These are phyloP conservation scores for Pyronema domesticum DNA, from an alignment of 495 filamentous ascomycete species.

Conservation along the genomic window DNA sequence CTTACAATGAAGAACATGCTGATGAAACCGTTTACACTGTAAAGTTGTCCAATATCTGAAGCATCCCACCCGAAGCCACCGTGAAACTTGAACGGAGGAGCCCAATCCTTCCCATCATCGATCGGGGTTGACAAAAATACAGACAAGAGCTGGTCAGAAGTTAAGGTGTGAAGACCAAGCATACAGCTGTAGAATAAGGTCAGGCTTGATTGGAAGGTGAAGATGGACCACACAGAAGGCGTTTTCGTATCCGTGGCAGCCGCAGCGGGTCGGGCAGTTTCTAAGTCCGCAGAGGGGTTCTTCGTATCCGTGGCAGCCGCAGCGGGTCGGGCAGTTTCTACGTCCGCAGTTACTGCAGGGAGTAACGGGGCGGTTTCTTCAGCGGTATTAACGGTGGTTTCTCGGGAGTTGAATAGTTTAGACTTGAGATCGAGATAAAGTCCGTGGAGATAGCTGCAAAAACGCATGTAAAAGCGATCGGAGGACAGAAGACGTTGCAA, in stretches of 20 bases:
- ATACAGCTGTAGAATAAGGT: slow-evolving; percentile 42
- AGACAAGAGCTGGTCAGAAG: slow-evolving; percentile 59
- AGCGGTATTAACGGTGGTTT: slow-evolving; percentile 22
- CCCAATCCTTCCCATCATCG: slow-evolving; percentile 30
- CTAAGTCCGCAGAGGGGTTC: not conserved
- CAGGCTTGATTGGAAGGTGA: slow-evolving; percentile 55
- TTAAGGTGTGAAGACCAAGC: slow-evolving; percentile 54
- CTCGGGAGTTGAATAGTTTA: not conserved
- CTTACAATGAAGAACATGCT: slow-evolving; percentile 44
- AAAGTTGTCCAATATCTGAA: slow-evolving; percentile 47
- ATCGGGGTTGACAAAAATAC: slow-evolving; percentile 52
- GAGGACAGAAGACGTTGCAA: too few species aligned
- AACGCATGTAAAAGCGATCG: too few species aligned
- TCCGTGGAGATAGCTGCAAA: too few species aligned
- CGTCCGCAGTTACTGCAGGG: slow-evolving; percentile 24
- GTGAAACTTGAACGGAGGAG: slow-evolving; percentile 43
- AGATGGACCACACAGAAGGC: slow-evolving; percentile 15
- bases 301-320: slow-evolving; percentile 31
- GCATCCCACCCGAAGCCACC: slow-evolving; percentile 58
- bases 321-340: slow-evolving; percentile 26
- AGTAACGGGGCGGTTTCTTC: slow-evolving; percentile 18
- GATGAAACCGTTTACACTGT: slow-evolving; percentile 49
- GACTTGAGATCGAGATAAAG: too few species aligned
- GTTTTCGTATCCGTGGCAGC: slow-evolving; percentile 26
- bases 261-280: slow-evolving; percentile 32